Percentiles rank a stretch among this genome's conserved stretches.
phyloP scores from a whole-genome alignment of 1,139 yeast species.

The Yamadazyma diddensiae region DNA sequence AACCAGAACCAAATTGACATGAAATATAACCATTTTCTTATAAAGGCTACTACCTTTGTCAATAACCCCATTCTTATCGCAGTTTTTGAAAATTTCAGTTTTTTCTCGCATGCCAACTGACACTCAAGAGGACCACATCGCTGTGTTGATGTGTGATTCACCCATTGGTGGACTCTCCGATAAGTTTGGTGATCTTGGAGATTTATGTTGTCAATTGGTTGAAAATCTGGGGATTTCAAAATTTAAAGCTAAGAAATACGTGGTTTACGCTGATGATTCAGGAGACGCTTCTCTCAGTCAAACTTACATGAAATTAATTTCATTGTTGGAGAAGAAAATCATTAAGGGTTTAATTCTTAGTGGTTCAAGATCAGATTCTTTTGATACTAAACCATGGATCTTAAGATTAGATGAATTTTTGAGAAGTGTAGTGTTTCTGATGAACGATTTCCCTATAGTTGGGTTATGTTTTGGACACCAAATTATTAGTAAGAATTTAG shows the following conservation, averaged over 20 bases:
- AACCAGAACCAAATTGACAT: slow-evolving; percentile 16
- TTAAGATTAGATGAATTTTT: slow-evolving; percentile 43
- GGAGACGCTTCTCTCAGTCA: slow-evolving; percentile 8
- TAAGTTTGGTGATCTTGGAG: slow-evolving; percentile 53
- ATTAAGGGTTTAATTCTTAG: slow-evolving; percentile 53
- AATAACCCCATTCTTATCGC: slow-evolving; percentile 7
- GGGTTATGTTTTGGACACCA: slow-evolving; percentile 93
- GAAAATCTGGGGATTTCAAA: slow-evolving; percentile 12
- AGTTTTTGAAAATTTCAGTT: slow-evolving; percentile 1
- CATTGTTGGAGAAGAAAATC: slow-evolving; percentile 28
- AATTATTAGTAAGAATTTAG: slow-evolving; percentile 63
- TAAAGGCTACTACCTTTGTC: slow-evolving; percentile 5
- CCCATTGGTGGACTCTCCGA: slow-evolving; percentile 28
- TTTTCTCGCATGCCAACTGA: slow-evolving; percentile 1
- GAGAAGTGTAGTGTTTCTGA: slow-evolving; percentile 21
- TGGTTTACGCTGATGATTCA: slow-evolving; percentile 37
- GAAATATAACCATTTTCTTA: slow-evolving; percentile 20
- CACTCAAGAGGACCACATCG: slow-evolving; percentile 25
- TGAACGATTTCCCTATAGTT: slow-evolving; percentile 40
- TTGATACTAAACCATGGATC: slow-evolving; percentile 55
- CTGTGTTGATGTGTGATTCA: slow-evolving; percentile 47
- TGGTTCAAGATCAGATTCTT: slow-evolving; percentile 65
- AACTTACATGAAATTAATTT: slow-evolving; percentile 18
- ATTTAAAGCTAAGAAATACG: slow-evolving; percentile 34
- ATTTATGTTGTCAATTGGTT: slow-evolving; percentile 36